phyloP scores from a whole-genome alignment of 371 early-diverging fungal genomes.

The Actinomortierella ambigua region DNA sequence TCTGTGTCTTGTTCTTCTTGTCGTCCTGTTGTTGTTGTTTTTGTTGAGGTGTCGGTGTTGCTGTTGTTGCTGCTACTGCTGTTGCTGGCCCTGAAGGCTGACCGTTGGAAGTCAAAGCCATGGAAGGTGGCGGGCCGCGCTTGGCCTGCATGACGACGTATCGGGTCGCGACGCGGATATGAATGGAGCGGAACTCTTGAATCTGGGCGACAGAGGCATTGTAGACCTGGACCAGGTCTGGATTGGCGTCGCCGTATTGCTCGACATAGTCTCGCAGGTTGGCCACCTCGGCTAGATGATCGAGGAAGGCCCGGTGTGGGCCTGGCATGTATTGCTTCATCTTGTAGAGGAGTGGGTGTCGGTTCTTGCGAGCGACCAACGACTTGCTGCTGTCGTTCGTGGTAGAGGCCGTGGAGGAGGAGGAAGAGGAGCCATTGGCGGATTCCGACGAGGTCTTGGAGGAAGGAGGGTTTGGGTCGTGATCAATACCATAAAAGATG shows the following conservation, averaged over 20 bases:
- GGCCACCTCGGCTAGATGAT: slow-evolving; percentile 64
- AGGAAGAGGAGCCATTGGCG: no score
- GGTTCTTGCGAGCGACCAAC: neutral
- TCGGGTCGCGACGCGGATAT: slow-evolving; percentile 86
- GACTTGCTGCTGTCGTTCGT: slow-evolving; percentile 48
- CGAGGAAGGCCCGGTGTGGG: slow-evolving; percentile 78
- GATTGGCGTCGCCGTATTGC: slow-evolving; percentile 10
- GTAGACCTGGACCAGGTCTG: slow-evolving; percentile 53
- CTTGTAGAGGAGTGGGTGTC: slow-evolving; percentile 55
- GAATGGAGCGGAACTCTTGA: slow-evolving; percentile 85
- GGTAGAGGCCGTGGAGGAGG: slow-evolving; percentile 34
- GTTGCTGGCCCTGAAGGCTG: neutral
- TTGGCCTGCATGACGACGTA: slow-evolving; percentile 89
- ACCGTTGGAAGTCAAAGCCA: neutral
- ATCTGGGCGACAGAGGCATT: slow-evolving; percentile 77
- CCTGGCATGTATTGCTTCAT: slow-evolving; percentile 92
- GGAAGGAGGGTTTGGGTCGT: slow-evolving; percentile 57
- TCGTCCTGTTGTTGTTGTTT: neutral
- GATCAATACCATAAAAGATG: slow-evolving; percentile 83
- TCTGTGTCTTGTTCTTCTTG: slow-evolving; percentile 1
- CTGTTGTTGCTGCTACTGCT: no score
- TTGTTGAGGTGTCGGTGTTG: neutral
- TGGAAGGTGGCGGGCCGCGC: slow-evolving; percentile 58
- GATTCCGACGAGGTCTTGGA: neutral
- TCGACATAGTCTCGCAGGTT: slow-evolving; percentile 58